Evolutionary conservation across 257 asterid genomes (phyloP), one percentile per base, ranked within the genome.

Genomic region (Scutellaria minor): DNA sequence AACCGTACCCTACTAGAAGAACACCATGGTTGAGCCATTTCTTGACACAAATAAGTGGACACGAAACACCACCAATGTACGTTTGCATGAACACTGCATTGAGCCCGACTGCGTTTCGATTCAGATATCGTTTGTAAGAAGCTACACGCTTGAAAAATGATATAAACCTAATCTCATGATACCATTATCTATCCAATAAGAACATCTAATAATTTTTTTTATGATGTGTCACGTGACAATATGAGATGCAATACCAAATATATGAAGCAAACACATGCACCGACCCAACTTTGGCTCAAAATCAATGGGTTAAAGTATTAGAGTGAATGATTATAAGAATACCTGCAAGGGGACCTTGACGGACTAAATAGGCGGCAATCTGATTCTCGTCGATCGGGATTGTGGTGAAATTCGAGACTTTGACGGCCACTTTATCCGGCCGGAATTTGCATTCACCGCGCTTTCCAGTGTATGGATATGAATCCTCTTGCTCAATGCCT

Each of bases 41-140:
- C 80, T 86, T 92, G 27, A 85, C 79, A 5, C 96, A 92, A 5
- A 92, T 92, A 0, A 92, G 80, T 0, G 98, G 98, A 46, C 98
- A 92, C 0, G 98, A 92, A 0, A 92, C 96, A 1, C 98, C 98
- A 0, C 98, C 94, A 0, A 90, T 82, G 85, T 92, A 92, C 0
- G 96, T 92, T 77, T 92, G 98, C 98, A 92, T 90, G 75, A 89
- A 92, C n/a, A 90, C 87, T 0, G 94, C 94, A 12, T 92, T 88
- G 56, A 92, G 72, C 6, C 98, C 98, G 18, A 92, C 94, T 84
- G 83, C 84, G 77, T 60, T 44, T 60, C 44, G 8, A 9, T 31
- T 18, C 37, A 12, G 27, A 40, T 12, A 9, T 20, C 42, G 13
- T 52, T 35, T 6, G 5, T 15, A 39, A 61, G 46, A 12, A 46